Evolutionary conservation across 768 basidiomycete species (phyloP).

Genomic region (Podaxis sp.): DNA sequence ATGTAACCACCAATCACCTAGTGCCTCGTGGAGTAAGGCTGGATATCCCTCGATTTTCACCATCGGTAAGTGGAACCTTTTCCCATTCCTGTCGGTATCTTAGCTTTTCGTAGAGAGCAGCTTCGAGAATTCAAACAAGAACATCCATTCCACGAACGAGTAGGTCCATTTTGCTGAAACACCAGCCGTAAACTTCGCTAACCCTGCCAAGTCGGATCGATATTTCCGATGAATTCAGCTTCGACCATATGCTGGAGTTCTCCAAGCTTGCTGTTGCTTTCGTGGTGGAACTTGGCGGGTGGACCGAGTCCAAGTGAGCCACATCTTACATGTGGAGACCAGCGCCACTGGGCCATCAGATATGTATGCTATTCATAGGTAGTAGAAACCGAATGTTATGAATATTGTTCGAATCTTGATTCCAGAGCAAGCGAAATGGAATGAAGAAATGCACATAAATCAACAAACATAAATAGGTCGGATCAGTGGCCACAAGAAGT

Average conservation of each 20-base stretch:
- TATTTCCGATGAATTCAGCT: slow-evolving; percentile 85
- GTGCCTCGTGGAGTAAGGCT: slow-evolving; percentile 80
- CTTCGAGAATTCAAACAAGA: slow-evolving; percentile 74
- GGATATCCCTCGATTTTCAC: slow-evolving; percentile 85
- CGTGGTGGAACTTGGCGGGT: slow-evolving; percentile 69
- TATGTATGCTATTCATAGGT: not conserved
- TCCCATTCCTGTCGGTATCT: slow-evolving; percentile 13
- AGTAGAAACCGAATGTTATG: not conserved
- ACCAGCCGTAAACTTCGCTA: slow-evolving; percentile 11
- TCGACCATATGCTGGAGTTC: slow-evolving; percentile 85
- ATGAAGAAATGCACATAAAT: not conserved
- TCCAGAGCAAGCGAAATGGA: not conserved
- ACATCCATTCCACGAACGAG: slow-evolving; percentile 83
- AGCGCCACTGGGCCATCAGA: not conserved
- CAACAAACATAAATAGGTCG: not conserved
- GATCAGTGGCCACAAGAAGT: not conserved
- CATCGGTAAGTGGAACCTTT: slow-evolving; percentile 50
- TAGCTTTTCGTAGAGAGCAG: slow-evolving; percentile 45
- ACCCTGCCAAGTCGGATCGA: slow-evolving; percentile 63
- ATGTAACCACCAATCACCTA: slow-evolving; percentile 23
- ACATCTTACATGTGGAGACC: not conserved
- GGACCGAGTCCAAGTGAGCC: slow-evolving; percentile 25
- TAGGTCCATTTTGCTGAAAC: slow-evolving; percentile 34
- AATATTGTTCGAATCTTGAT: not conserved
- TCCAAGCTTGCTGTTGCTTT: slow-evolving; percentile 80